A percentile compares a stretch with the other conserved stretches of the same genome.
Conservation (phyloP, 2,329 filamentous ascomycete species). For the Pezicula rhizophila region DNA sequence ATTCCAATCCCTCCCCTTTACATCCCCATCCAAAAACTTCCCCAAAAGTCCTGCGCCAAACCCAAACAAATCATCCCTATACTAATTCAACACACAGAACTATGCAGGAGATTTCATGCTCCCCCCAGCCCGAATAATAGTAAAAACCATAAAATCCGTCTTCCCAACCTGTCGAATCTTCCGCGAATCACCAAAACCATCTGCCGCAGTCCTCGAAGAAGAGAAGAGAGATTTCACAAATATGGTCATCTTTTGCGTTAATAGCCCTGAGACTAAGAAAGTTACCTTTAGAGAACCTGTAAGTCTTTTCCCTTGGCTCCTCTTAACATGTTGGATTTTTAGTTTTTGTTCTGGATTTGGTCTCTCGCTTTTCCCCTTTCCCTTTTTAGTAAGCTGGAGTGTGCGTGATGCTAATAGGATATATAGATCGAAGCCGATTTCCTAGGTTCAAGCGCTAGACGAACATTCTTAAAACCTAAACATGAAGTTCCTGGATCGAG, state of each 20-base stretch:
- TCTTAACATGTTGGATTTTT: no score
- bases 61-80: not conserved
- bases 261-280: constrained; percentile 2
- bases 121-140: constrained; percentile 68
- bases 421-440: constrained; percentile 49
- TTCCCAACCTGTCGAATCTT: constrained; percentile 91
- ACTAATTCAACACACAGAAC: constrained; percentile 51
- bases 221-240: constrained; percentile 75
- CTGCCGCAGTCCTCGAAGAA: constrained; percentile 40
- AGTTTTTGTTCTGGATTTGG: no score
- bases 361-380: no score
- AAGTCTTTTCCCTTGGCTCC: no score
- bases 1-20: constrained; percentile 7
- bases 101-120: constrained; percentile 85
- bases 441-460: constrained; percentile 64
- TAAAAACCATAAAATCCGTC: constrained; percentile 73
- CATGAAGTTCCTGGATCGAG: constrained; percentile 50
- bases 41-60: no score
- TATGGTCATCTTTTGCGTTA: constrained; percentile 83
- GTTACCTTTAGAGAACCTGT: constrained; percentile 62
- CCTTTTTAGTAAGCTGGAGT: no score
- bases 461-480: constrained; percentile 64
- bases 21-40: not conserved
- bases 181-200: constrained; percentile 62
- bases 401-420: no score